Evolutionary conservation across 495 filamentous ascomycete genomes (phyloP), one percentile per base, ranked within the genome.

Genomic region (Hyaloscypha finlandica): DNA sequence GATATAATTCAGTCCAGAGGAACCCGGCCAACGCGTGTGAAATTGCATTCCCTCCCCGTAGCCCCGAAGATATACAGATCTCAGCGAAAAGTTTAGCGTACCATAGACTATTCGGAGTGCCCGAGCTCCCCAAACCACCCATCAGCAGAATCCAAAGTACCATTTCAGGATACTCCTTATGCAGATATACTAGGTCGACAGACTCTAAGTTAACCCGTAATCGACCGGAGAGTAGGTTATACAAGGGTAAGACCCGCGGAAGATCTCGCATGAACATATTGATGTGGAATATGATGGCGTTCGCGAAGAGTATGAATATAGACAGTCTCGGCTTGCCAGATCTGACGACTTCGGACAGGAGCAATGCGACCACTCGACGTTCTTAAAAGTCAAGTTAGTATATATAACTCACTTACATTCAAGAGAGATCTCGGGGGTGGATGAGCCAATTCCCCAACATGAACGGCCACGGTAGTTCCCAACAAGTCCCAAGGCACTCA

Each of bases 1-100:
- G 57, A 56, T 67, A 67, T 20, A 67, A 31, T n/a, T 67, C 65
- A n/a, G 65, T 60, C 65, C 65, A 67, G 4, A 67, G 35, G 32
- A 61, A 67, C 8, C 61, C 45, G 39, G 30, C 57, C 12, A 67
- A 48, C 2, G 20, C 32, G 22, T 54, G 12, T 1, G 20, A n/a
- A 12, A 67, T 60, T 11, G 59, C 42, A 22, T 56, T 25, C 11
- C 25, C 58, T n/a, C 58, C 65, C 6, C 22, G 33, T 19, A 67
- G 22, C 14, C 57, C 65, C 20, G 20, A 30, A 19, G 9, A 16
- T 19, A 4, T 14, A 45, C 65, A 67, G 19, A 55, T 11, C 14
- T 56, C 56, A 8, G 65, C 65, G n/a, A 61, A 19, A 25, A 33
- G 48, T 6, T 54, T 61, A 8, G 65, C 65, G 53, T 55, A 67